Conservation (phyloP, 164 flowering plant species). For the Sextonia rubra region DNA sequence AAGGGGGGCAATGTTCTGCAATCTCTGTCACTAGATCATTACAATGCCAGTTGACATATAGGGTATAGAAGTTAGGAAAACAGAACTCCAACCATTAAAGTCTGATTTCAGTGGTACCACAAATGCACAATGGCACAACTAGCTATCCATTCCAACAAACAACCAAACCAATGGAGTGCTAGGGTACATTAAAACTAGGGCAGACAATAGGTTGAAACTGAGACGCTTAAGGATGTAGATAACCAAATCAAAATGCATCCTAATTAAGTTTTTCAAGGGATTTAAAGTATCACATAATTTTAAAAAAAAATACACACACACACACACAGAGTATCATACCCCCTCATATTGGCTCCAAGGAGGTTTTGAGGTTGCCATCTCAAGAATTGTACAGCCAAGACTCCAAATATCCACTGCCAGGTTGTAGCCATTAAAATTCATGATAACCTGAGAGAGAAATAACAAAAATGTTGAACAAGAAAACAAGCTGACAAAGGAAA, state of each 20-base stretch:
- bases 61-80: not conserved
- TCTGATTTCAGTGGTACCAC: too few relatives aligned
- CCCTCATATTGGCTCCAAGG: conserved; percentile 98
- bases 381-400: conserved; percentile 91
- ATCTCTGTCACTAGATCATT: too few relatives aligned
- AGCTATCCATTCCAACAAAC: not conserved
- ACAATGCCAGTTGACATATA: too few relatives aligned
- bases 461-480: not conserved
- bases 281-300: not conserved
- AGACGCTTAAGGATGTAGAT: not conserved
- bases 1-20: too few relatives aligned
- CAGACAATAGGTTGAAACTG: too few relatives aligned
- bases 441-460: conserved; percentile 62
- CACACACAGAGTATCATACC: conserved; percentile 47
- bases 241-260: not conserved
- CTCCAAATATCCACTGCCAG: conserved; percentile 96
- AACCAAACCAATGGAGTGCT: not conserved
- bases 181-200: not conserved
- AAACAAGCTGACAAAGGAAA: not conserved
- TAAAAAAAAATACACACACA: not conserved
- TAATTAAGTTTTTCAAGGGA: not conserved
- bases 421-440: conserved; percentile 80
- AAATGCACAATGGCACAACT: not conserved
- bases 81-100: not conserved
- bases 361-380: conserved; percentile 94